These are phyloP conservation scores for Dothideomycetidae sp. DNA, from an alignment of 2,329 filamentous ascomycete species.

Conservation along the genomic window DNA sequence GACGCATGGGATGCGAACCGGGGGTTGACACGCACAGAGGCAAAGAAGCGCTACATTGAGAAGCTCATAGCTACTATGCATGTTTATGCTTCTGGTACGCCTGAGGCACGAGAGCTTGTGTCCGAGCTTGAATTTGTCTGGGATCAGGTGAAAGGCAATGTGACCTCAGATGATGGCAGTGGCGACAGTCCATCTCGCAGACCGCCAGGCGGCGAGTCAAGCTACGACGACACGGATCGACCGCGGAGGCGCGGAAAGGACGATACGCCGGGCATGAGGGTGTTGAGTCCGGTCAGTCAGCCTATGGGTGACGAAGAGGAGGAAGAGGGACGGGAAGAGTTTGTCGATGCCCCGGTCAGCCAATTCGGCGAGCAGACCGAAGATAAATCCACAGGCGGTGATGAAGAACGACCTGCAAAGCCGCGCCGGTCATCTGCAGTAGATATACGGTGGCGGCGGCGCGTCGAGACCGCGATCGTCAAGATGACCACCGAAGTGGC, in stretches of 20 bases:
- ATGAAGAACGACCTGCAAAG: constrained; percentile 7
- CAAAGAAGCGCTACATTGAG: constrained; percentile 86
- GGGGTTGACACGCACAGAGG: constrained; percentile 72
- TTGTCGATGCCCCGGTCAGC: constrained; percentile 14
- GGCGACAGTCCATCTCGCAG: constrained; percentile 8
- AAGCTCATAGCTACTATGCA: constrained; percentile 96
- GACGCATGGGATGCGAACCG: constrained; percentile 90
- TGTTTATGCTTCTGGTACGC: constrained; percentile 72
- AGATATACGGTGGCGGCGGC: constrained; percentile 56
- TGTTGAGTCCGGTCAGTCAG: constrained; percentile 77
- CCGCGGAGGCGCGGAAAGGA: not conserved
- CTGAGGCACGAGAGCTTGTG: constrained; percentile 75
- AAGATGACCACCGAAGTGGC: constrained; percentile 87
- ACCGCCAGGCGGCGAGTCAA: constrained; percentile 8
- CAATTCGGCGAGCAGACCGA: constrained; percentile 11
- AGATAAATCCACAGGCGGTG: constrained; percentile 1
- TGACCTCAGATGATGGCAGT: constrained; percentile 14
- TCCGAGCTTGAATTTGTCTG: constrained; percentile 96
- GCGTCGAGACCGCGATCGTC: constrained; percentile 73
- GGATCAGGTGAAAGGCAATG: constrained; percentile 84
- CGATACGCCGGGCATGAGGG: constrained; percentile 26
- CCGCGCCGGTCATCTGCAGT: constrained; percentile 13
- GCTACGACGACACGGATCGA: constrained; percentile 4
- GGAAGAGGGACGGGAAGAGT: constrained; percentile 28
- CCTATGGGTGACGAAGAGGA: constrained; percentile 27